Evolutionary conservation across 305 asterid genomes (phyloP).

Genomic region (Fraxinus velutina): DNA sequence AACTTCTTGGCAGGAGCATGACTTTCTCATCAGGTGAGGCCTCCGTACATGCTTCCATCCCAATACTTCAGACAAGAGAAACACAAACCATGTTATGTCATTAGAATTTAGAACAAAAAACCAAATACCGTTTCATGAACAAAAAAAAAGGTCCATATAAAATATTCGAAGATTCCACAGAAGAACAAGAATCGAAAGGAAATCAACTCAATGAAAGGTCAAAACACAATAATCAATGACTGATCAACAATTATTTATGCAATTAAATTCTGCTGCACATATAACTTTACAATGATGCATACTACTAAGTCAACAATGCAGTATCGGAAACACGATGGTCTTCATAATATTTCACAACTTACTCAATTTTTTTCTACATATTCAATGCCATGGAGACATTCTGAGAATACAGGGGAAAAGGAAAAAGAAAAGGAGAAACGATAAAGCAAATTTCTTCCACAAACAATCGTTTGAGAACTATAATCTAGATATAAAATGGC

Average conservation of each 20-base stretch:
- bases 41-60: slow-evolving; percentile 34
- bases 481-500: neutral
- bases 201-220: slow-evolving; percentile 10
- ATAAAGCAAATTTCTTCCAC: neutral
- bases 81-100: slow-evolving; percentile 28
- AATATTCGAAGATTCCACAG: neutral
- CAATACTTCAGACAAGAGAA: slow-evolving; percentile 46
- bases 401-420: neutral
- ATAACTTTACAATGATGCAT: neutral
- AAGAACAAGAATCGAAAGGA: neutral
- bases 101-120: slow-evolving; percentile 9
- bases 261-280: slow-evolving; percentile 11
- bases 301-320: neutral
- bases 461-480: slow-evolving; percentile 7
- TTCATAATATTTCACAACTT: neutral
- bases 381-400: neutral
- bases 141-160: neutral
- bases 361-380: neutral
- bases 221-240: slow-evolving; percentile 12
- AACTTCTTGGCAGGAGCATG: slow-evolving; percentile 34
- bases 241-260: neutral
- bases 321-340: neutral
- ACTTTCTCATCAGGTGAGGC: slow-evolving; percentile 33
- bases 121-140: neutral
- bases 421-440: neutral